Base-by-base conservation (phyloP, 805 yeast genomes). In the Candida jianshihensis region DNA sequence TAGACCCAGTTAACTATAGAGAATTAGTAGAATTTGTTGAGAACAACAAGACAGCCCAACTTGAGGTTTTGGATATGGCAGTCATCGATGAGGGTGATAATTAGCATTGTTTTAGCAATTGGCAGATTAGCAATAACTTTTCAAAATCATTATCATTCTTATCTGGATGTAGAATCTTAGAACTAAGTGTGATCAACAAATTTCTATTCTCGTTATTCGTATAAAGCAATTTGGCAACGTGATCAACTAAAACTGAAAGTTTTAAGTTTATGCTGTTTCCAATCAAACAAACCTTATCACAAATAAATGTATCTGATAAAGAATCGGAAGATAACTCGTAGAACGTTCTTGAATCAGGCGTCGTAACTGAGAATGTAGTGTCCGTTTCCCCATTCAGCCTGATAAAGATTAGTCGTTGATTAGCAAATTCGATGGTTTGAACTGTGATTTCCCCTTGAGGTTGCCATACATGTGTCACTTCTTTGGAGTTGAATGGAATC, bases 1-100 rank as follows among this genome's bases (percentile, higher is more conserved):
- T 89, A 22, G 96, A 89, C 52, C 97, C 97, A 0, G 84, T 86
- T 11, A 75, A 73, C 47, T 89, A 84, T 56, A 72, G 88, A 46
- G 78, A 73, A 11, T 60, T 89, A 18, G 81, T 81, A 3, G 81
- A 76, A 33, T 46, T 81, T 6, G 68, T 73, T 14, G 72, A 61
- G 6, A 58, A 62, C 26, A 61, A 73, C 19, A 67, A 68, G 38
- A 75, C 78, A 4, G 92, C 87, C 2, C 63, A 75, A 2, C 68
- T 88, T 4, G 96, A 89, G 57, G 92, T 89, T 7, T 60, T 89
- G 41, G 96, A 87, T 48, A 81, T 84, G 82, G 90, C 95, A 13
- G 95, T 85, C 10, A 69, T 81, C n/a, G 78, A 75, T 42, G 81
- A 78, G 38, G 67, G 66, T n/a, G 71, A 65, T 15, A 51, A 37